phyloP scores from a whole-genome alignment of 495 filamentous ascomycete species.

The Tuber brumale region DNA sequence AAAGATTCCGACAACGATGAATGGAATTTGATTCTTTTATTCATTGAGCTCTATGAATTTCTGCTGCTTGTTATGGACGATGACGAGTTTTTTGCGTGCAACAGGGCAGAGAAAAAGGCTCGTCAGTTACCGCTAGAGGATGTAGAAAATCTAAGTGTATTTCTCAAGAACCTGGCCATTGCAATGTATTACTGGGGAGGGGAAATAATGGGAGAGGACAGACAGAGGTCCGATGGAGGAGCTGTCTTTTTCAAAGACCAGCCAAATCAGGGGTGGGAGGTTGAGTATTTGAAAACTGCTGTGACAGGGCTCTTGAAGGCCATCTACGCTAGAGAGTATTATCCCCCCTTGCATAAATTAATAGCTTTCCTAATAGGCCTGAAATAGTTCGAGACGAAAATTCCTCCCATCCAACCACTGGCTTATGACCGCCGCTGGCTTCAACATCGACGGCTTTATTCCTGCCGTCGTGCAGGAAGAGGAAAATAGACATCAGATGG shows the following conservation, averaged over 20 bases:
- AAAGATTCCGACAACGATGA: conserved; percentile 53
- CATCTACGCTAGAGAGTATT: conserved; percentile 84
- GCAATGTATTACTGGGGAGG: conserved; percentile 77
- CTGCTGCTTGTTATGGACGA: conserved; percentile 88
- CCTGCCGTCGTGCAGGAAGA: conserved; percentile 81
- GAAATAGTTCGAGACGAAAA: conserved; percentile 61
- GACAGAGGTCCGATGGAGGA: conserved; percentile 47
- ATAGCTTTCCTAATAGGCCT: conserved; percentile 12
- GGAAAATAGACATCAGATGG: conserved; percentile 63
- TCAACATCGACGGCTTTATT: conserved; percentile 90
- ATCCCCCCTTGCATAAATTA: conserved; percentile 12
- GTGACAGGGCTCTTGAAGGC: conserved; percentile 77
- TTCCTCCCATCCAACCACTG: conserved; percentile 80
- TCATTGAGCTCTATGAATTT: conserved; percentile 90
- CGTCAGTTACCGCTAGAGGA: conserved; percentile 57
- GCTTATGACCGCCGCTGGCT: conserved; percentile 77
- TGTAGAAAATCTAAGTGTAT: conserved; percentile 66
- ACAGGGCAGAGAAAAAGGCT: conserved; percentile 36
- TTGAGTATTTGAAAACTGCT: conserved; percentile 70
- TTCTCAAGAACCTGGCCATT: conserved; percentile 90
- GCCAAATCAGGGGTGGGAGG: conserved; percentile 62
- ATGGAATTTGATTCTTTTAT: conserved; percentile 84
- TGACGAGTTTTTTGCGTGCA: conserved; percentile 62
- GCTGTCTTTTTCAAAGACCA: conserved; percentile 35
- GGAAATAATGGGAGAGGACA: conserved; percentile 56